Evolutionary conservation across 2,329 filamentous ascomycete genomes (phyloP).

Genomic region (Talaromyces funiculosus): DNA sequence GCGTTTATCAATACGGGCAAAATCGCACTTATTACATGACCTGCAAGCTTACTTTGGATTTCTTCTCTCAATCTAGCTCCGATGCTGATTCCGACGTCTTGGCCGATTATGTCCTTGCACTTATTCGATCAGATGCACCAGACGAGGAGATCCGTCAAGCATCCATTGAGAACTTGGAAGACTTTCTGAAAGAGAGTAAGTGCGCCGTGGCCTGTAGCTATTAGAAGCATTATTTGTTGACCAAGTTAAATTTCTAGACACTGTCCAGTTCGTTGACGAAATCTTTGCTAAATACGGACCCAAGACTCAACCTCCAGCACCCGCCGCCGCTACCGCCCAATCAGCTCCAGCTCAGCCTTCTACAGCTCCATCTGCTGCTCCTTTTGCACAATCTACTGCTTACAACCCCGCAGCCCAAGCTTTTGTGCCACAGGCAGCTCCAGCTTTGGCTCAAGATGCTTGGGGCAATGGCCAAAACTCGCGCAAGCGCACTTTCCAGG

Average conservation of each 20-base stretch:
- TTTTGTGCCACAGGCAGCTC: conserved; percentile 17
- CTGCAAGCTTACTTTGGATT: not conserved
- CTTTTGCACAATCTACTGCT: conserved; percentile 15
- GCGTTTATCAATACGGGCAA: not conserved
- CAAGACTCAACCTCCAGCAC: conserved; percentile 32
- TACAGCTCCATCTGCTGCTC: not conserved
- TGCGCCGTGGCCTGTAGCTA: conserved; percentile 8
- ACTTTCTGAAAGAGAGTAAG: conserved; percentile 53
- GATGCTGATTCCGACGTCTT: conserved; percentile 58
- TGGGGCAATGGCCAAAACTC: conserved; percentile 28
- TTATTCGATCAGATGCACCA: conserved; percentile 52
- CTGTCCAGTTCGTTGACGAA: conserved; percentile 51
- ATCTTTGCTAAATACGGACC: conserved; percentile 48
- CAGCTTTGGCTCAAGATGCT: conserved; percentile 16
- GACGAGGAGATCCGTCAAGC: conserved; percentile 49
- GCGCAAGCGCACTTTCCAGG: conserved; percentile 50
- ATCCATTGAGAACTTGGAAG: conserved; percentile 51
- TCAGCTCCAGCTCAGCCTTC: conserved; percentile 17
- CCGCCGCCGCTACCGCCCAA: not conserved
- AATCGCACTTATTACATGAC: not conserved
- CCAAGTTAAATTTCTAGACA: conserved; percentile 34
- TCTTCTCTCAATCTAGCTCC: conserved; percentile 37
- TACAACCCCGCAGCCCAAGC: conserved; percentile 14
- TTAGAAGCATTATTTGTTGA: not conserved
- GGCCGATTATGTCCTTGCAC: conserved; percentile 57